phyloP scores from a whole-genome alignment of 345 rosid species.

The Arabidopsis thaliana region TAIR10.1 NC_003070.9:11972001-11972500 shows the following conservation, averaged over 20 bases:
- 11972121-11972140: background rate
- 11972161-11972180: no score
- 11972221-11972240: background rate
- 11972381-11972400: constrained; percentile 42
- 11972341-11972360: background rate
- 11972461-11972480: constrained; percentile 69
- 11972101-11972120: background rate
- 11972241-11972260: background rate
- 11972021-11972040: background rate
- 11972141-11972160: background rate
- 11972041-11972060: background rate
- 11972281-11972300: background rate
- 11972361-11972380: constrained; percentile 40
- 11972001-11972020: background rate
- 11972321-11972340: background rate
- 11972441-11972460: constrained; percentile 77
- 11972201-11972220: background rate
- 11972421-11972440: constrained; percentile 79
- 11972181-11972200: no score
- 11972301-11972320: constrained; percentile 8
- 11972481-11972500: constrained; percentile 85
- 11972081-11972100: background rate
- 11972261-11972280: background rate
- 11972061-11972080: background rate
- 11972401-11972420: constrained; percentile 70